Base-by-base conservation (phyloP, 2,329 filamentous ascomycete species). In the Microdochium trichocladiopsis region DNA sequence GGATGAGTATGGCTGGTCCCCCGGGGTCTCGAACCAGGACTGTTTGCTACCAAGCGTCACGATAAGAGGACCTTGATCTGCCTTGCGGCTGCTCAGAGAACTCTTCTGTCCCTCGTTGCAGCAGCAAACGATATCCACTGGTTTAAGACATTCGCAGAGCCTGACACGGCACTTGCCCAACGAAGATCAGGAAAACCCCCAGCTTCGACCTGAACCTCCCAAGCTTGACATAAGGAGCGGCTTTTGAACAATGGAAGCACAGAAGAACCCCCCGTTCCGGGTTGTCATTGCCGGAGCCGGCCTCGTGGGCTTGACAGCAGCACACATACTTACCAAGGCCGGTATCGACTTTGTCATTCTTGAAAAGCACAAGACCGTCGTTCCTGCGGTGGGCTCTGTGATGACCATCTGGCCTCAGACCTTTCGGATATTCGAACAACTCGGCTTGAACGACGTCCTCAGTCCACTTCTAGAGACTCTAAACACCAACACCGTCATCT, bases 291-390 rank as follows among this genome's bases (percentile, higher is more conserved):
- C 58, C 4, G 66, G 66, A 9, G 63, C 58, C 36, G 66, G 66
- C 8, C 62, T 63, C 2, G 61, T 61, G 9, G 66, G 66, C 2
- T 55, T 68, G 6, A 58, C 58, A 3, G 53, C 62, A 4, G 66
- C 64, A n/a, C 61, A 66, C 51, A 53, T 59, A 2, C 58, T 68
- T 25, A 60, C 60, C 16, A 58, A 60, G 52, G 63, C 62, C 8
- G 58, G 57, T 14, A 66, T 74, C 33, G 66, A 72, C 51, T 74
- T 69, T 11, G 57, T 70, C 41, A 51, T 74, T 8, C 66, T 74
- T 1, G 71, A 74, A 50, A 31, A 52, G 18, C 53, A 54, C 25
- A 48, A 50, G 2, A 33, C 33, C 2, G 48, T 60, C 36, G 47
- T 49, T 2, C 11, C 48, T 2, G 8, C 47, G 2, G 23, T 16